Base-by-base conservation (phyloP, 2,329 filamentous ascomycete genomes). In the Monosporascus ibericus region DNA sequence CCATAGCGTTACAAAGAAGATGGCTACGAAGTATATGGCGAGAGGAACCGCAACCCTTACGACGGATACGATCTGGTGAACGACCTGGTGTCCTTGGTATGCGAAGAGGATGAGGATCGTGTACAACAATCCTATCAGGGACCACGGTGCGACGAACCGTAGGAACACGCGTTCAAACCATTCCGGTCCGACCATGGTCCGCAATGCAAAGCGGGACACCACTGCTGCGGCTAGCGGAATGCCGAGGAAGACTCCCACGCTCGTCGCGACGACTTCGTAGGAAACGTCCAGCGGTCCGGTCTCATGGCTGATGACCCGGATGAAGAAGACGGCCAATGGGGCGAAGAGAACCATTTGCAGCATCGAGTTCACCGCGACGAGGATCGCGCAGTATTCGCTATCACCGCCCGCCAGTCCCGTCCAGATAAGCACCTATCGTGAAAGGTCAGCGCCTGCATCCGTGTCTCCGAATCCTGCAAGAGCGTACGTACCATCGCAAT, bases 51-150 rank as follows among this genome's bases (percentile, higher is more conserved):
- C 85, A 1, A 96, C 90, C 1, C 91, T 79, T 5, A 94, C 72
- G 0, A 96, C 90, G 0, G 87, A 87, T 0, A 91, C 87, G 54
- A 95, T 88, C 69, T 95, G 90, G 59, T 89, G 81, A 1, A 92
- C 86, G 1, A 94, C 88, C 48, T 85, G 83, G 22, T 72, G 72
- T 3, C 90, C 90, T 65, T 95, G 90, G 1, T 86, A 88, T 0
- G 88, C 90, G 65, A 96, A 95, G 2, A 96, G 77, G 1, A 95
- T 84, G 6, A 94, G 69, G 60, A 96, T 94, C 1, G 90, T 95
- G 73, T 92, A 95, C 1, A 96, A 73, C 5, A 96, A 77, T 0
- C 90, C 91, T 58, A 95, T 81, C 2, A 96, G 77, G 0, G 88
- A 92, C 77, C 82, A 86, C 0, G 90, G 91, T 0, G 83, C 80